These are phyloP conservation scores for Dothideomycetes sp. DNA, from an alignment of 2,329 filamentous ascomycete genomes.

Conservation along the genomic window DNA sequence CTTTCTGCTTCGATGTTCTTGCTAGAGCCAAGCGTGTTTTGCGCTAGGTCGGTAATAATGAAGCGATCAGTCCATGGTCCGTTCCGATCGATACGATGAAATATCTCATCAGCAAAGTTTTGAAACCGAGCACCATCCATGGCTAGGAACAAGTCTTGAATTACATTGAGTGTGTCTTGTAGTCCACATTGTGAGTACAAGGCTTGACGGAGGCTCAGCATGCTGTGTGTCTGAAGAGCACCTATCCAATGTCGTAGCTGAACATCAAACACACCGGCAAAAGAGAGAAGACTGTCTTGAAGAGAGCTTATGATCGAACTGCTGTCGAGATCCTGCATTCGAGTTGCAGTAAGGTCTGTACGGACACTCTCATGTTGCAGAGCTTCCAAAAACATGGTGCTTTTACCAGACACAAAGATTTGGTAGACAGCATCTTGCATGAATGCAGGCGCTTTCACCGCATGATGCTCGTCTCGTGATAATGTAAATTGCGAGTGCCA, in stretches of 20 bases:
- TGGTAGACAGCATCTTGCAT: conserved; percentile 56
- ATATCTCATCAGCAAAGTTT: conserved; percentile 56
- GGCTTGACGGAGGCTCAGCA: conserved; percentile 51
- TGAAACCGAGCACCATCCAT: conserved; percentile 60
- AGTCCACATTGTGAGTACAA: conserved; percentile 63
- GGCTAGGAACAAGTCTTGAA: conserved; percentile 67
- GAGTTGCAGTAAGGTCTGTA: background rate
- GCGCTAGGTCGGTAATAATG: conserved; percentile 64
- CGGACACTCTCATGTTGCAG: conserved; percentile 40
- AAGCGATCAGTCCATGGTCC: conserved; percentile 71
- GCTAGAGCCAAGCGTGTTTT: conserved; percentile 53
- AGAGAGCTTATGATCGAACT: conserved; percentile 1
- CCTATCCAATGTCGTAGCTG: conserved; percentile 69
- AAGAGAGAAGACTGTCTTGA: conserved; percentile 36
- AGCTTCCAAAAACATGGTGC: conserved; percentile 69
- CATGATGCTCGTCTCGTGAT: conserved; percentile 47
- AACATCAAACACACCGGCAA: conserved; percentile 61
- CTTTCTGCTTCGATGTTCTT: conserved; percentile 47
- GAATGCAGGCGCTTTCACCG: conserved; percentile 62
- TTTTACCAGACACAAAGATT: conserved; percentile 83
- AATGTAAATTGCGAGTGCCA: conserved; percentile 71
- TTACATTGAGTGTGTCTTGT: conserved; percentile 49
- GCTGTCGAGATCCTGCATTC: background rate
- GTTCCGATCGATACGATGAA: conserved; percentile 57
- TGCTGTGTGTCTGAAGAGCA: conserved; percentile 60